Evolutionary conservation across 345 rosid species (phyloP), one percentile per base, ranked within the genome.

Genomic region (Aurinia saxatilis): DNA sequence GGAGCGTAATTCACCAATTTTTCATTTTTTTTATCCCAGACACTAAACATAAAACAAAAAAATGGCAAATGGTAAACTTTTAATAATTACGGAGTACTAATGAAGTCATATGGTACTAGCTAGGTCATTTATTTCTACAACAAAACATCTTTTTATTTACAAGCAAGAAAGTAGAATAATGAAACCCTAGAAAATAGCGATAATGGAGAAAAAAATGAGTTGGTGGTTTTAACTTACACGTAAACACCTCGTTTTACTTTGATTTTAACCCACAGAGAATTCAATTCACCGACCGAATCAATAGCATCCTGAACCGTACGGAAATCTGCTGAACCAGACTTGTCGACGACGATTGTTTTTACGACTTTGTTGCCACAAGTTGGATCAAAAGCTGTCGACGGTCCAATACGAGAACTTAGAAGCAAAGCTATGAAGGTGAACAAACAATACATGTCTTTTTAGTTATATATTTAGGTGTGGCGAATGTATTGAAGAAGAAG

Each of bases 181-280:
- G 19, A 55, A 55, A 55, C 56, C 56, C 34, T 17, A 55, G n/a
- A 56, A 56, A 54, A 23, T 36, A 8, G 53, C 12, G 62, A 46
- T 45, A n/a, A n/a, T 25, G 29, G 6, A 34, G 36, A 23, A 16
- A 6, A n/a, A 60, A 3, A 8, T 0, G 65, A 53, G 56, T 27
- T 35, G 42, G 44, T 70, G 9, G 9, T 19, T 15, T n/a, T 19
- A 11, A 62, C 74, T 70, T 70, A 70, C 74, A 47, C 36, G 63
- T 70, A 70, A 14, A 62, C 68, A 38, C 74, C 74, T 62, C 45
- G 51, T 42, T 70, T 70, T 19, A 70, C 58, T 70, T 55, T 62
- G 74, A 70, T 70, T 70, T 70, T 70, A 63, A 70, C 63, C 74
- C 74, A 70, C 6, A 11, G 63, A 46, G n/a, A 37, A 39, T 62